Base-by-base conservation (phyloP, 1,284 basidiomycete species). In the Blastosporella zonata region DNA sequence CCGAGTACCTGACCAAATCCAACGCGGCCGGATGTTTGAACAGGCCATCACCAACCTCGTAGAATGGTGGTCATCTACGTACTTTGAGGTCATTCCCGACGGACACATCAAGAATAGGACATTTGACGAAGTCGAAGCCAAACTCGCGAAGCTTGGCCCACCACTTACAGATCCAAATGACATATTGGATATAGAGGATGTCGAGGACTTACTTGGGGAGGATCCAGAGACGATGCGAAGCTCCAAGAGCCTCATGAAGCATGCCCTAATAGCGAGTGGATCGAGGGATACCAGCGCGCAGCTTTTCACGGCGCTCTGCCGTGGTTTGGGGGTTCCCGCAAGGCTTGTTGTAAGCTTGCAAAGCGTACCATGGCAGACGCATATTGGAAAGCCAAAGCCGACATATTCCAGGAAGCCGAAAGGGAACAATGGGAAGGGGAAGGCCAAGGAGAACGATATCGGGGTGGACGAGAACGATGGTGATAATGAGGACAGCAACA, bases 291-390 rank as follows among this genome's bases (percentile, higher is more conserved):
- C 86, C 31, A 91, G 90, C 52, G 89, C 93, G 0, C 92, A 96
- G 60, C 77, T 99, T 5, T 98, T 98, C 63, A 96, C 93, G 8
- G 84, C 90, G 0, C 72, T 97, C 0, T 94, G 93, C 62, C 78
- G 97, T 13, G 89, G 87, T 3, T 75, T 97, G 7, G 88, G 87
- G 10, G 84, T 99, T 17, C 95, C 95, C 0, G 81, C 93, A 1
- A 77, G 97, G 21, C 74, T 99, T 33, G 89, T 98, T 12, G 85
- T 90, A 52, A 96, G 92, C 59, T 66, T 98, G 33, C 96, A 99
- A 66, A 87, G 90, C 46, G 84, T 97, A 10, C 90, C 90, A 2
- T 97, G 93, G 93, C 77, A 87, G 62, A 74, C 79, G 10, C 66
- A 69, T 25, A 68, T 78, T 8, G 79, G 81, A 7, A 82, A 78